A percentile compares a stretch with the other conserved stretches of the same genome.
These are phyloP conservation scores for Chrysoporthe austroafricana DNA, from an alignment of 2,329 filamentous ascomycete species.

Conservation along the genomic window DNA sequence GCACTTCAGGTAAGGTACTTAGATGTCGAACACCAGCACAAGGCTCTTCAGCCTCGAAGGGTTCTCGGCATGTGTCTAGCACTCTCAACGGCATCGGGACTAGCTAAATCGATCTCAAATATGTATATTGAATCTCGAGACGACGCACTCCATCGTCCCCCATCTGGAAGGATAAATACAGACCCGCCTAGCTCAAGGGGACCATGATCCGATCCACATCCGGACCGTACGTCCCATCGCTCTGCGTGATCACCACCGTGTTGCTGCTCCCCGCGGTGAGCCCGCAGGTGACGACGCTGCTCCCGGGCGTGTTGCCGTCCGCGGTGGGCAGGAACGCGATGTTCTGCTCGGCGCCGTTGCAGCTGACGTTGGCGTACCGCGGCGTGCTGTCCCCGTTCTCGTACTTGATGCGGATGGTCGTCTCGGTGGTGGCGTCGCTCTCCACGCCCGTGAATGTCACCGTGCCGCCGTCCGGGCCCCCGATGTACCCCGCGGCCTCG, in stretches of 20 bases:
- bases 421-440: constrained; percentile 46
- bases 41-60: no score
- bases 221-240: constrained; percentile 48
- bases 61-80: no score
- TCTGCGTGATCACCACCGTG: constrained; percentile 49
- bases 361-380: constrained; percentile 56
- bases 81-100: no score
- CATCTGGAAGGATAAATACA: no score
- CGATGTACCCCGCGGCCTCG: constrained; percentile 58
- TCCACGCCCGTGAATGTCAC: constrained; percentile 52
- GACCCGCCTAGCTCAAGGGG: constrained; percentile 37
- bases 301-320: constrained; percentile 44
- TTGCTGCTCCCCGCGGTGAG: constrained; percentile 52
- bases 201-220: constrained; percentile 60
- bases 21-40: no score
- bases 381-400: constrained; percentile 58
- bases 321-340: constrained; percentile 59
- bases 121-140: no score
- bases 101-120: no score
- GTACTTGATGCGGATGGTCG: constrained; percentile 60
- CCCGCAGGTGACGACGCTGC: constrained; percentile 52
- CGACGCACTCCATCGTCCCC: no score
- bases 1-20: no score
- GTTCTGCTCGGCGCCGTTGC: constrained; percentile 54
- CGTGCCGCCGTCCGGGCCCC: constrained; percentile 50